Evolutionary conservation across 257 asterid species (phyloP), one percentile per base, ranked within the genome.

Genomic region (Solanum corneliomulleri): DNA sequence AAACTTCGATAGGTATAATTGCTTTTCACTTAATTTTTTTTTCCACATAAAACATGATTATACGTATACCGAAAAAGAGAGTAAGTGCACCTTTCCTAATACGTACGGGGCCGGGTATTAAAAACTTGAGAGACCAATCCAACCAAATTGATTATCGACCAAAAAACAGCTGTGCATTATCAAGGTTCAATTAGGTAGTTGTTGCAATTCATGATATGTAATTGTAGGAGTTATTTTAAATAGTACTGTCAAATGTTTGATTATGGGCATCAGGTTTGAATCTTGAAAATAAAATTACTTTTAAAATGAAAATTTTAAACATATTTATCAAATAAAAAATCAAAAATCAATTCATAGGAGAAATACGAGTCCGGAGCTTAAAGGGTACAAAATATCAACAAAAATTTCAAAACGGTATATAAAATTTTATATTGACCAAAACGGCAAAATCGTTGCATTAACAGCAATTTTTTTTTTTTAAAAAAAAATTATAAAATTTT

Each of bases 1-100:
- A 2, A 52, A 2, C 11, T 47, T 56, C 11, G 1, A 1, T 18
- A 18, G 3, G 4, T 18, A 56, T 18, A 18, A 56, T 56, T 3
- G 3, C n/a, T 56, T 56, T 58, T 58, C 1, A 58, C 6, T 58
- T 4, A 49, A 49, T 15, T 15, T 5, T 6, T 47, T 5, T 44
- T 41, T 44, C 9, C 1, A 9, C 13, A 58, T 58, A 1, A 58
- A 58, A 58, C 27, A 58, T 21, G 68, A 9, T 5, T 12, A 21
- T 3, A 9, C 1, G 6, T 21, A 2, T 0, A 20, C 5, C 0
- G 0, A 2, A 2, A n/a, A 45, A 27, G 84, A 81, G 31, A 62
- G 27, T 78, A 25, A 8, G 21, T 44, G 83, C 9, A 78, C 25
- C 27, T 45, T 27, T 78, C 84, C 66, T 78, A 47, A 66, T 9